Evolutionary conservation across 306 rosid genomes (phyloP).

Genomic region (Casuarina equisetifolia): DNA sequence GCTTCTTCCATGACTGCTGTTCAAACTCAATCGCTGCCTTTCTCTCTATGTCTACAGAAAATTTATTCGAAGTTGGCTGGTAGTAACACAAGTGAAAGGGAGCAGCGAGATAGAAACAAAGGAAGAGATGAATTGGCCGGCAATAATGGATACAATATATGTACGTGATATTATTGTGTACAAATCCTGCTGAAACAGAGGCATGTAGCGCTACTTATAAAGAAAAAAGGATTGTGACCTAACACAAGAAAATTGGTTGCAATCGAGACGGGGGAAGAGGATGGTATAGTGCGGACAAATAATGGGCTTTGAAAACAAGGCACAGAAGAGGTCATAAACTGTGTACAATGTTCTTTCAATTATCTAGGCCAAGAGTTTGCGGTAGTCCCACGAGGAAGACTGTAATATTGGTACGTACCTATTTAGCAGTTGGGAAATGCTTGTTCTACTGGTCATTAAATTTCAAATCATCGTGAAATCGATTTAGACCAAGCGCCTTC

Average conservation of each 20-base stretch:
- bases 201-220: constrained; percentile 20
- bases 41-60: neutral
- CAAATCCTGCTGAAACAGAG: constrained; percentile 13
- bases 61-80: neutral
- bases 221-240: neutral
- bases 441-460: no score
- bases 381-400: no score
- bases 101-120: constrained; percentile 30
- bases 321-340: no score
- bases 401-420: no score
- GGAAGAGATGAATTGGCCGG: constrained; percentile 49
- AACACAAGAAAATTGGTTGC: constrained; percentile 15
- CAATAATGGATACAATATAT: neutral
- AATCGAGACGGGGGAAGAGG: constrained; percentile 4
- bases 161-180: neutral
- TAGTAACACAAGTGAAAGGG: constrained; percentile 1
- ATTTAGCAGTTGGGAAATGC: no score
- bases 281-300: constrained; percentile 23
- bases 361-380: no score
- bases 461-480: no score
- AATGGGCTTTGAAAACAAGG: constrained; percentile 7
- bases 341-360: no score
- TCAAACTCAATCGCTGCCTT: neutral
- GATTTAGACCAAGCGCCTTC: no score
- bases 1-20: constrained; percentile 44